phyloP scores from a whole-genome alignment of 305 asterid species.

The Withania somnifera region DNA sequence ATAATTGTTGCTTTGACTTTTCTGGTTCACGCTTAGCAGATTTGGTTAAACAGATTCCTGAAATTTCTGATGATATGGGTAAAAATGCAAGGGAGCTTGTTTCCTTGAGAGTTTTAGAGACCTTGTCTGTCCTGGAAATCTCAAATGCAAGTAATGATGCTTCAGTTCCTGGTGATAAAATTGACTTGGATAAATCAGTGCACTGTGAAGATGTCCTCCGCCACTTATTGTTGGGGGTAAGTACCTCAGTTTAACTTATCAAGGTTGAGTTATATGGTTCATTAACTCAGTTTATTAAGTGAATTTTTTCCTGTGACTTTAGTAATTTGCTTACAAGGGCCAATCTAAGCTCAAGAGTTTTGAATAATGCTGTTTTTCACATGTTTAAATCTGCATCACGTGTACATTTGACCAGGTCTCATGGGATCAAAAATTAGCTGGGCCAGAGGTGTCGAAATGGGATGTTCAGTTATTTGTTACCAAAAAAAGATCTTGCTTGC shows the following conservation, averaged over 20 bases:
- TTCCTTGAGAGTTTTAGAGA: slow-evolving; percentile 19
- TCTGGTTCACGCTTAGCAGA: slow-evolving; percentile 7
- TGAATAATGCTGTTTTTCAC: background rate
- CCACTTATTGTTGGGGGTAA: slow-evolving; percentile 15
- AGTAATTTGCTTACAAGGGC: background rate
- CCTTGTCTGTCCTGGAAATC: slow-evolving; percentile 4
- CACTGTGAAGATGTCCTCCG: slow-evolving; percentile 18
- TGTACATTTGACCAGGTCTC: slow-evolving; percentile 1
- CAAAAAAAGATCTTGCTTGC: slow-evolving; percentile 37
- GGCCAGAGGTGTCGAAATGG: slow-evolving; percentile 41
- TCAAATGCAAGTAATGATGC: background rate
- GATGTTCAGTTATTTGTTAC: slow-evolving; percentile 52
- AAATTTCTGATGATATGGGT: slow-evolving; percentile 19
- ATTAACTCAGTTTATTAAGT: background rate
- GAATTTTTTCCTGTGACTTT: background rate
- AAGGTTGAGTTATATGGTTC: background rate
- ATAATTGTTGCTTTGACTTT: background rate
- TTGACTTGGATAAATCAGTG: slow-evolving; percentile 8
- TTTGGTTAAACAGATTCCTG: slow-evolving; percentile 10
- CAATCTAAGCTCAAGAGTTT: background rate
- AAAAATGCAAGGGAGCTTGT: slow-evolving; percentile 19
- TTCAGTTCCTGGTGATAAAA: background rate
- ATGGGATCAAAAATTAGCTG: slow-evolving; percentile 23
- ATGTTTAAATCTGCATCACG: background rate
- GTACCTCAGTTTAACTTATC: background rate